phyloP scores from a whole-genome alignment of 148 eudicot species.

The Pharnaceum exiguum region DNA sequence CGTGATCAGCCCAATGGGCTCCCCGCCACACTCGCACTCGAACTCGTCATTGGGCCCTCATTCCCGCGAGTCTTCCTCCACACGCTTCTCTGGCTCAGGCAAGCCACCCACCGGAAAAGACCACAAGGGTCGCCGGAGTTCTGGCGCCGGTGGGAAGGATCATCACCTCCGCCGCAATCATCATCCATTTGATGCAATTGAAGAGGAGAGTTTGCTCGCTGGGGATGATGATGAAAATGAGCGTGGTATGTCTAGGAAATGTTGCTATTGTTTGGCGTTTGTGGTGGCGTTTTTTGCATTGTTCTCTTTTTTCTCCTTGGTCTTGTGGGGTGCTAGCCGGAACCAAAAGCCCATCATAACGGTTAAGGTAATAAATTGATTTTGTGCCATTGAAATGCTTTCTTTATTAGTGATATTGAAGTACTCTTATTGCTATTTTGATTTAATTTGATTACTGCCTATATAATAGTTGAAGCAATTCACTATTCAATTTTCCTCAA shows the following conservation, averaged over 20 bases:
- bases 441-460: too few relatives aligned
- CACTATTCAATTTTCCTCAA: background rate
- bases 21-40: constrained; percentile 53
- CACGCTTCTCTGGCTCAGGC: constrained; percentile 65
- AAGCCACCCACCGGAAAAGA: constrained; percentile 43
- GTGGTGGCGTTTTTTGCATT: constrained; percentile 53
- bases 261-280: constrained; percentile 55
- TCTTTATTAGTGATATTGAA: too few relatives aligned
- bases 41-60: constrained; percentile 55
- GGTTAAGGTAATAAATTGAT: constrained; percentile 47
- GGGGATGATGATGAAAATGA: constrained; percentile 38
- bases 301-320: constrained; percentile 70
- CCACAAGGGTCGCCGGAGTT: constrained; percentile 18
- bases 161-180: constrained; percentile 8
- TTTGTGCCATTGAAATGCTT: background rate
- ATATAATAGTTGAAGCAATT: too few relatives aligned
- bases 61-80: constrained; percentile 81
- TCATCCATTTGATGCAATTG: constrained; percentile 62
- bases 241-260: constrained; percentile 27
- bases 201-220: constrained; percentile 56
- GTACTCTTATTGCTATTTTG: too few relatives aligned
- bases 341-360: constrained; percentile 67
- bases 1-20: constrained; percentile 67
- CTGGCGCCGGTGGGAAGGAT: constrained; percentile 11
- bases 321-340: constrained; percentile 81